Evolutionary conservation across 495 filamentous ascomycete species (phyloP).

Genomic region (Elasticomyces elasticus): DNA sequence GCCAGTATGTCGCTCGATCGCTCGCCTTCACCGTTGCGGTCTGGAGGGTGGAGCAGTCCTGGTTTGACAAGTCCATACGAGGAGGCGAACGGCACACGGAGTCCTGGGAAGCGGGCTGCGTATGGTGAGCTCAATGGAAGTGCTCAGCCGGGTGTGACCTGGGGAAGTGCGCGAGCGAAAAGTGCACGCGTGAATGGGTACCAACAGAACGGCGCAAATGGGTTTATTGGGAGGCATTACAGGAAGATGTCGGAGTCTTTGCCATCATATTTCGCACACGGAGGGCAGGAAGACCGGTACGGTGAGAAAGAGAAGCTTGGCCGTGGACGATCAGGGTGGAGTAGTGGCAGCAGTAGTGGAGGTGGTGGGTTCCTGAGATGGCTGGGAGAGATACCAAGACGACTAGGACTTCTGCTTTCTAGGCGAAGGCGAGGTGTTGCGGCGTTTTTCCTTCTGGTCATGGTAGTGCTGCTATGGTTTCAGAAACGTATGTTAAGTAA

Average conservation of each 20-base stretch:
- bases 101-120: conserved; percentile 1
- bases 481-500: conserved; percentile 61
- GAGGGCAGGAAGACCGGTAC: conserved; percentile 34
- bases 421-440: conserved; percentile 51
- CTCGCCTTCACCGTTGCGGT: conserved; percentile 70
- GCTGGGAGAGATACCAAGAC: conserved; percentile 25
- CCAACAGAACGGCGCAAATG: conserved; percentile 62
- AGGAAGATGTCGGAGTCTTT: conserved; percentile 62
- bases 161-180: conserved; percentile 69
- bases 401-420: conserved; percentile 36
- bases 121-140: conserved; percentile 15
- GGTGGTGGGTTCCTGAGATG: too few relatives aligned
- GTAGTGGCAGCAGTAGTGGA: neutral
- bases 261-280: conserved; percentile 51
- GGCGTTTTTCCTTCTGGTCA: conserved; percentile 48
- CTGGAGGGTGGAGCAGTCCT: conserved; percentile 80
- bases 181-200: conserved; percentile 66
- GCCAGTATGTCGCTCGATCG: conserved; percentile 70
- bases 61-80: conserved; percentile 53
- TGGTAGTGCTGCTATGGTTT: conserved; percentile 56
- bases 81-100: conserved; percentile 48
- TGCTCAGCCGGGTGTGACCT: conserved; percentile 45
- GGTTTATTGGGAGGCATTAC: conserved; percentile 74
- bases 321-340: conserved; percentile 33
- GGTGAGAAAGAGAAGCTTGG: conserved; percentile 71